Conservation (phyloP, 352 stramenopile species). For the Phytophthora kernoviae region DNA sequence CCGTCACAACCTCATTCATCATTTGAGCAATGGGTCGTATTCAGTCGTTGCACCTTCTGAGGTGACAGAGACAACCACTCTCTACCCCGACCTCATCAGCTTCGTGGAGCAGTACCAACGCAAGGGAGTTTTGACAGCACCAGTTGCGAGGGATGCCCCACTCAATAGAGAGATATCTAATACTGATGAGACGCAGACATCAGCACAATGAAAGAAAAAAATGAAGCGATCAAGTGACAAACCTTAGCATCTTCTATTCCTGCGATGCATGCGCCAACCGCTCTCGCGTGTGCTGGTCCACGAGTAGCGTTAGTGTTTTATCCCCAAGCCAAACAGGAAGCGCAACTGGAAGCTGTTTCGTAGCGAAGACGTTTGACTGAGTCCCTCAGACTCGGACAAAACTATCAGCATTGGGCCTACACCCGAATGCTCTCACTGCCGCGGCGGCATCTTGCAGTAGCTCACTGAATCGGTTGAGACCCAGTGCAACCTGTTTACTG, state of each 20-base stretch:
- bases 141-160: slow-evolving; percentile 47
- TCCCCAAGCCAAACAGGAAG: slow-evolving; percentile 66
- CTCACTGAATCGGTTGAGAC: slow-evolving; percentile 39
- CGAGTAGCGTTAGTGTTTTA: slow-evolving; percentile 55
- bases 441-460: slow-evolving; percentile 36
- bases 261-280: slow-evolving; percentile 35
- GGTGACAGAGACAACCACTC: slow-evolving; percentile 49
- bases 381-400: slow-evolving; percentile 5
- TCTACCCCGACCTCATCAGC: slow-evolving; percentile 76
- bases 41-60: slow-evolving; percentile 58
- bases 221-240: neutral
- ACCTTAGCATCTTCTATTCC: slow-evolving; percentile 6
- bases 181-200: slow-evolving; percentile 10
- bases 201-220: neutral
- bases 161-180: slow-evolving; percentile 70
- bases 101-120: slow-evolving; percentile 81
- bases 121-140: slow-evolving; percentile 58
- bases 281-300: slow-evolving; percentile 57
- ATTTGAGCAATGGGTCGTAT: slow-evolving; percentile 67
- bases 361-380: slow-evolving; percentile 1
- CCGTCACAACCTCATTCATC: slow-evolving; percentile 75
- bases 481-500: slow-evolving; percentile 31
- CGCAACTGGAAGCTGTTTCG: slow-evolving; percentile 27
- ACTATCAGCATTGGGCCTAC: slow-evolving; percentile 54
- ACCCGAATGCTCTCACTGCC: slow-evolving; percentile 39